Evolutionary conservation across 108 stramenopile species (phyloP).

Genomic region (Nannochloropsis oceanica): DNA sequence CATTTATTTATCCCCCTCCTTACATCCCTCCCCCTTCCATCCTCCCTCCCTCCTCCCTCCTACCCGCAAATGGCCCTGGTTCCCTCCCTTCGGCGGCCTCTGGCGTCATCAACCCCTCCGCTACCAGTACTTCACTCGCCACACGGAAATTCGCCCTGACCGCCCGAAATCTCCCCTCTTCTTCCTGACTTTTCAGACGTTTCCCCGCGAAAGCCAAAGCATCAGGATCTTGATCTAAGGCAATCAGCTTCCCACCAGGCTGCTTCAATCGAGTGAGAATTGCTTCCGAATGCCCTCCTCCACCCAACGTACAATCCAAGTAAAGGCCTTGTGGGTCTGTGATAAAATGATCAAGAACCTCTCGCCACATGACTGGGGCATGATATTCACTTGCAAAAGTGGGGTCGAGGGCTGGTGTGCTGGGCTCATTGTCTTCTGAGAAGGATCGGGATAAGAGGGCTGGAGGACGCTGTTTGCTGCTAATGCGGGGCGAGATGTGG

Average conservation of each 20-base stretch:
- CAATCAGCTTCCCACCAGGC: conserved; percentile 12
- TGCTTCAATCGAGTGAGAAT: background rate
- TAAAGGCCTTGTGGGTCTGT: conserved; percentile 16
- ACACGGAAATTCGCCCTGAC: background rate
- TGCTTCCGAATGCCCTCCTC: conserved; percentile 27
- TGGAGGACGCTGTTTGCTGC: background rate
- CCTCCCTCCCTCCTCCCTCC: background rate
- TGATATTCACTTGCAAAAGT: background rate
- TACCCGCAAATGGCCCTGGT: background rate
- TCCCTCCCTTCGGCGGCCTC: background rate
- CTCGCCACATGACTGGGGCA: background rate
- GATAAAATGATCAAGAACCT: conserved; percentile 19
- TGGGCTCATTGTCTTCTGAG: too few species aligned
- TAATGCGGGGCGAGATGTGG: background rate
- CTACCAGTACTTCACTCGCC: background rate
- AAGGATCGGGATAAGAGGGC: background rate
- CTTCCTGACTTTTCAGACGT: conserved; percentile 4
- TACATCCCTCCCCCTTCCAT: background rate
- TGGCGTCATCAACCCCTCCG: background rate
- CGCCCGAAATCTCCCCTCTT: background rate
- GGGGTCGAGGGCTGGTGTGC: background rate
- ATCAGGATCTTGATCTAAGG: conserved; percentile 30
- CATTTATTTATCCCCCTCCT: background rate
- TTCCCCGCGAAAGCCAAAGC: conserved; percentile 7
- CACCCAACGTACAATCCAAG: conserved; percentile 30